Conservation (phyloP, 768 basidiomycete genomes). For the Mrakia blollopis region DNA sequence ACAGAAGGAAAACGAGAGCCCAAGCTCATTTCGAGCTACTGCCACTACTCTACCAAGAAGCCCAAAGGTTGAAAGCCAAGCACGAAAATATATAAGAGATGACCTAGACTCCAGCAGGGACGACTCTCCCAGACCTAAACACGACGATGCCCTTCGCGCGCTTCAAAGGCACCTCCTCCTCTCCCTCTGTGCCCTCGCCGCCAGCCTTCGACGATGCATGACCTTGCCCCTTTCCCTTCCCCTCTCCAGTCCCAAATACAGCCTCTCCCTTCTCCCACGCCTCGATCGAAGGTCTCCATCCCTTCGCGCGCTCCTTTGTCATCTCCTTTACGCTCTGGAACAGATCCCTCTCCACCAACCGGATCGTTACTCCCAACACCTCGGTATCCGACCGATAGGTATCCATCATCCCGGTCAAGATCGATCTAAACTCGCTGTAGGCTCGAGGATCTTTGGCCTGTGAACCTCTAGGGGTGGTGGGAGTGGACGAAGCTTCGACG, state of each 20-base stretch:
- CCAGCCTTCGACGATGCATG: background rate
- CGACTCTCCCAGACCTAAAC: too few relatives aligned
- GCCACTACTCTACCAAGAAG: too few relatives aligned
- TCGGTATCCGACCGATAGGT: constrained; percentile 90
- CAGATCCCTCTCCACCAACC: constrained; percentile 72
- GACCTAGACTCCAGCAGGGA: too few relatives aligned
- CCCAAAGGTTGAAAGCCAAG: too few relatives aligned
- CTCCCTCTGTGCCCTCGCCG: background rate
- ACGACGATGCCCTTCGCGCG: background rate
- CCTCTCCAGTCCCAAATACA: background rate
- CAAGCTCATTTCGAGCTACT: too few relatives aligned
- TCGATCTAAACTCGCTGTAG: constrained; percentile 85
- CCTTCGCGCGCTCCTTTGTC: constrained; percentile 37
- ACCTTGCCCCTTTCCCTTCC: background rate
- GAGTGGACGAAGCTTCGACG: constrained; percentile 62
- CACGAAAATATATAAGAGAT: too few relatives aligned
- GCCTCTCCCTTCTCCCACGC: constrained; percentile 5
- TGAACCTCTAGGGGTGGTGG: constrained; percentile 50
- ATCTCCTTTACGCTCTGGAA: constrained; percentile 65
- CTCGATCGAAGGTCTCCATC: constrained; percentile 42
- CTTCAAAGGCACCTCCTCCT: background rate
- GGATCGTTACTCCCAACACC: constrained; percentile 75
- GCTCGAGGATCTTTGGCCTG: constrained; percentile 42
- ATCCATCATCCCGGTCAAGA: constrained; percentile 91
- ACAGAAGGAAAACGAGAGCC: too few relatives aligned